Percentiles rank a stretch among this genome's conserved stretches.
phyloP scores from a whole-genome alignment of 371 early-diverging fungal genomes.

The Cokeromyces recurvatus region DNA sequence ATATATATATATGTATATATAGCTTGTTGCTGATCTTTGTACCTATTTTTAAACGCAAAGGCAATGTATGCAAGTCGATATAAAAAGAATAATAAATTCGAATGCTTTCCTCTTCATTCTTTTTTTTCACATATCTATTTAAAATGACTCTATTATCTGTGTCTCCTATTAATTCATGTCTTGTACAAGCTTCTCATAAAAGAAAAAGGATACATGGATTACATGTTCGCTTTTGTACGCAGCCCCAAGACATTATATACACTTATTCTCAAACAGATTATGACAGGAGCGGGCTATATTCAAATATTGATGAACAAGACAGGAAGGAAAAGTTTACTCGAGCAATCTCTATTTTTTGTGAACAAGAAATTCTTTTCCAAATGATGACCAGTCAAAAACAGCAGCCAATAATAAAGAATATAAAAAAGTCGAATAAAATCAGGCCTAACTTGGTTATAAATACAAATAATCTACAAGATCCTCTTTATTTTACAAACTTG shows the following conservation, averaged over 20 bases:
- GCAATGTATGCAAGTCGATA: no score
- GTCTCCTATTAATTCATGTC: slow-evolving; percentile 13
- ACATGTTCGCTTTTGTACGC: slow-evolving; percentile 34
- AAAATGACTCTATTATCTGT: no score
- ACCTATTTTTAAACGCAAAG: background rate
- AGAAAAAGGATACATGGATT: slow-evolving; percentile 14
- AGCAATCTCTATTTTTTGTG: slow-evolving; percentile 13
- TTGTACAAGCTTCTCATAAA: slow-evolving; percentile 9
- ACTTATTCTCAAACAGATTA: slow-evolving; percentile 44
- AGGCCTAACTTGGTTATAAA: slow-evolving; percentile 35
- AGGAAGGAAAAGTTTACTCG: slow-evolving; percentile 10
- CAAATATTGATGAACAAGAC: slow-evolving; percentile 1
- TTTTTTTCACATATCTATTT: no score
- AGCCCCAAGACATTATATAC: slow-evolving; percentile 27
- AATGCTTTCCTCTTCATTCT: background rate
- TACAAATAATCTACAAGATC: slow-evolving; percentile 34
- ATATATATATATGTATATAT: no score
- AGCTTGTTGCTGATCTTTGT: background rate
- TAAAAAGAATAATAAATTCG: background rate
- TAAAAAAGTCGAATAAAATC: slow-evolving; percentile 2
- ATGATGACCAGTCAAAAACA: background rate
- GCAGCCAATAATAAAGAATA: slow-evolving; percentile 6
- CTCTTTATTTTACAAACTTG: slow-evolving; percentile 41
- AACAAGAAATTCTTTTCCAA: slow-evolving; percentile 6
- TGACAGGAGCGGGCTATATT: slow-evolving; percentile 35